Evolutionary conservation across 805 yeast genomes (phyloP).

Genomic region (Metschnikowia koreensis): DNA sequence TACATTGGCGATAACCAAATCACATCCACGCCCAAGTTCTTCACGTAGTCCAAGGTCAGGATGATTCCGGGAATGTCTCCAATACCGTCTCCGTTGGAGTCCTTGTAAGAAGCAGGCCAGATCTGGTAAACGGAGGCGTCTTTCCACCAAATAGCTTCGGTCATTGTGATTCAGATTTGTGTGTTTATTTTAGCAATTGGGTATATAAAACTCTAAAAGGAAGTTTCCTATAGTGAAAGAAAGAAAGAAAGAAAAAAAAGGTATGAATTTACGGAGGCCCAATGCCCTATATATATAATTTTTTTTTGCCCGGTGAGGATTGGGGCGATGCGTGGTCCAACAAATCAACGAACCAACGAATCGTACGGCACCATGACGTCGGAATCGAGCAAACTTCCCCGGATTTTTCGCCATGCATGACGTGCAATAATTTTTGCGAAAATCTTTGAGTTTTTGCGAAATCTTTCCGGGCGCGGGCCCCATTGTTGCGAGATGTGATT

Average conservation of each 20-base stretch:
- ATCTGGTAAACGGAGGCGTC: slow-evolving; percentile 56
- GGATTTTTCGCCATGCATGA: slow-evolving; percentile 1
- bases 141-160: slow-evolving; percentile 50
- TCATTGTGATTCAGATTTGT: slow-evolving; percentile 1
- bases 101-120: slow-evolving; percentile 61
- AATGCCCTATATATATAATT: neutral
- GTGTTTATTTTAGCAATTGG: neutral
- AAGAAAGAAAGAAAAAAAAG: neutral
- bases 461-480: neutral
- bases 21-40: slow-evolving; percentile 48
- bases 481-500: neutral
- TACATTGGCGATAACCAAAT: slow-evolving; percentile 60
- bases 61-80: slow-evolving; percentile 58
- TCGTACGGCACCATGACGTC: neutral
- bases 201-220: neutral
- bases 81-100: slow-evolving; percentile 56
- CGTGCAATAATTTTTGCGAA: neutral
- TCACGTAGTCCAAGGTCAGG: slow-evolving; percentile 50
- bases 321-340: neutral
- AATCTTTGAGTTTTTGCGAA: slow-evolving; percentile 5
- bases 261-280: neutral
- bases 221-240: neutral
- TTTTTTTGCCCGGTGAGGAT: neutral
- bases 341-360: neutral
- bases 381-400: slow-evolving; percentile 5